Conservation (phyloP, 192 early-diverging fungal species). For the Dissophora globulifera region DNA sequence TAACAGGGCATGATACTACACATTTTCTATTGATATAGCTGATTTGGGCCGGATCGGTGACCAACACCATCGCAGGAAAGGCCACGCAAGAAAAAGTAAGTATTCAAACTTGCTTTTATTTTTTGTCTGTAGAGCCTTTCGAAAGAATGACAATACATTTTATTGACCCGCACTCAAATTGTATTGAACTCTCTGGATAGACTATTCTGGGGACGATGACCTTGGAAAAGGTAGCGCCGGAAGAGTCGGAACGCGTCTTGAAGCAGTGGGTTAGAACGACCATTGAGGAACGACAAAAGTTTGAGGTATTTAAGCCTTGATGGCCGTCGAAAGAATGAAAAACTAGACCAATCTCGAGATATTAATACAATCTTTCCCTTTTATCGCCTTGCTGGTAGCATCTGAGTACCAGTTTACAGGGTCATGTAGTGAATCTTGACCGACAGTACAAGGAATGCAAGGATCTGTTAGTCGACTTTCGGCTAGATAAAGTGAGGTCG, state of each 20-base stretch:
- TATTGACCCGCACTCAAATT: too few relatives aligned
- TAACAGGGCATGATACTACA: too few relatives aligned
- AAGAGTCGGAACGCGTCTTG: conserved; percentile 27
- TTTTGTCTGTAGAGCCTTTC: too few relatives aligned
- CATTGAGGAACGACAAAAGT: conserved; percentile 31
- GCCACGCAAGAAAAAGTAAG: conserved; percentile 25
- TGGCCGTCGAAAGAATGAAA: too few relatives aligned
- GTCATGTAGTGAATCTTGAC: conserved; percentile 4
- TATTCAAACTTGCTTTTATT: too few relatives aligned
- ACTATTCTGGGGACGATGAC: conserved; percentile 37
- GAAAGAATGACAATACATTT: neutral
- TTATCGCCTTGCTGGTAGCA: neutral
- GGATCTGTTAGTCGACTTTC: conserved; percentile 15
- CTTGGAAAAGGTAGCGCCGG: conserved; percentile 10
- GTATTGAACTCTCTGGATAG: conserved; percentile 1
- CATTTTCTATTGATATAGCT: conserved; percentile 17
- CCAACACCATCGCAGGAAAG: conserved; percentile 20
- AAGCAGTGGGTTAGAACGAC: conserved; percentile 36
- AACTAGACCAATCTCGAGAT: neutral
- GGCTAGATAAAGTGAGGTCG: conserved; percentile 7
- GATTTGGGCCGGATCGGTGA: conserved; percentile 40
- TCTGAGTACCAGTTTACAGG: conserved; percentile 16
- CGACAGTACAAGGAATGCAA: conserved; percentile 27
- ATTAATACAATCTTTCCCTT: neutral
- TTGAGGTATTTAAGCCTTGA: too few relatives aligned